Evolutionary conservation across 140 eudicot species (phyloP), one percentile per base, ranked within the genome.

Genomic region (Bidens hawaiensis): DNA sequence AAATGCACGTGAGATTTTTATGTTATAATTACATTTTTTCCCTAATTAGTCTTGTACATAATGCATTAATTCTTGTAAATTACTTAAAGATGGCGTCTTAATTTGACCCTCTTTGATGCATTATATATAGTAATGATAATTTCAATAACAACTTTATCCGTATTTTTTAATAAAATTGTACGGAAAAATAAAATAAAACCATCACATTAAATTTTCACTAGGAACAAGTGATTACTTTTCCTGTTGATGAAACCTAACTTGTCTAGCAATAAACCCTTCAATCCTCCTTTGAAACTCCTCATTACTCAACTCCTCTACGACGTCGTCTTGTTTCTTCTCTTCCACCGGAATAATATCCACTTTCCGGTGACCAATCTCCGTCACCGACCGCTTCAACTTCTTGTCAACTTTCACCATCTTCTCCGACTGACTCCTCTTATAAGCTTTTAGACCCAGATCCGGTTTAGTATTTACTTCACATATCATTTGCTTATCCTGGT

Each of bases 241-340:
- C 61, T 84, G 78, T 28, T 77, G 81, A 64, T 81, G 95, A 74
- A 90, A 87, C 78, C 68, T 86, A 15, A 86, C 67, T 68, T 90
- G 97, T 72, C 64, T 90, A 11, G 94, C 96, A 26, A 90, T 90
- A 60, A 87, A 90, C 0, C 73, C 88, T 24, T 90, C 97, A 3
- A 90, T 87, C 19, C 79, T 69, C 13, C 75, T 72, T 90, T 84
- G n/a, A n/a, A n/a, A n/a, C n/a, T n/a, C n/a, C n/a, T n/a, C n/a
- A n/a, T n/a, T n/a, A n/a, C n/a, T n/a, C 82, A 86, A 28, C 11
- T 69, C 82, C 4, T 90, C 94, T 19, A 79, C 90, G 38, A 63
- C 65, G 70, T 40, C 6, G 6, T 62, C 61, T 34, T 7, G 68
- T 13, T 63, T 27, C n/a, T 49, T 71, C 24, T 42, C 71, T 28